These are phyloP conservation scores for Mimosa bimucronata DNA, from an alignment of 306 rosid species.

Conservation along the genomic window DNA sequence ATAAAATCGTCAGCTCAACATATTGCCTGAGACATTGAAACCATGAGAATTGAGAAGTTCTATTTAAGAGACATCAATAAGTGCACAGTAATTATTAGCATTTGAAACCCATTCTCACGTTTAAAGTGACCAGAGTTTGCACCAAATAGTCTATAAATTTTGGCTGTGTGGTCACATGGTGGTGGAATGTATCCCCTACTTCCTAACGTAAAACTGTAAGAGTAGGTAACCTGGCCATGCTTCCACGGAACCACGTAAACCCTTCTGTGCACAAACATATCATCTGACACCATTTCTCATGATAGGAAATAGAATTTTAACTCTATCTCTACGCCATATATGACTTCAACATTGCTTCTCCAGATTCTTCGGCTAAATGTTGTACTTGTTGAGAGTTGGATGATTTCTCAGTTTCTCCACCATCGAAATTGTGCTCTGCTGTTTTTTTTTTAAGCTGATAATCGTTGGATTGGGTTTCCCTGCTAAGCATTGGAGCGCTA, in stretches of 20 bases:
- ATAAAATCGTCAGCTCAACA: background rate
- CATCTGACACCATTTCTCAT: no score
- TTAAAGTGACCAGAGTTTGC: background rate
- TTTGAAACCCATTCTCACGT: background rate
- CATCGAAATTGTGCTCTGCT: no score
- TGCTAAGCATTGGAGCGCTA: no score
- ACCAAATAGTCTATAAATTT: background rate
- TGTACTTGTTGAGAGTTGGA: no score
- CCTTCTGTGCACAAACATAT: no score
- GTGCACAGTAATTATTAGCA: background rate
- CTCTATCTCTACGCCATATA: no score
- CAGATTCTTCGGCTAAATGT: no score
- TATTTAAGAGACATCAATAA: background rate
- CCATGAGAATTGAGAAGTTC: background rate
- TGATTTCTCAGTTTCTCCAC: no score
- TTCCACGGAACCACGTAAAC: slow-evolving; percentile 1
- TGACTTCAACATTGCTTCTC: no score
- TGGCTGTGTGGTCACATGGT: background rate
- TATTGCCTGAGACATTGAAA: background rate
- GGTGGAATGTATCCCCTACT: slow-evolving; percentile 17
- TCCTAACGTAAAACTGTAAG: slow-evolving; percentile 9
- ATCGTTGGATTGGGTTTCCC: no score
- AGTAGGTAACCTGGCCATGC: background rate
- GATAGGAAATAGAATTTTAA: no score
- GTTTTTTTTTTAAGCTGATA: no score